Evolutionary conservation across 1,139 yeast species (phyloP).

Genomic region (Pneumocystis canis): DNA sequence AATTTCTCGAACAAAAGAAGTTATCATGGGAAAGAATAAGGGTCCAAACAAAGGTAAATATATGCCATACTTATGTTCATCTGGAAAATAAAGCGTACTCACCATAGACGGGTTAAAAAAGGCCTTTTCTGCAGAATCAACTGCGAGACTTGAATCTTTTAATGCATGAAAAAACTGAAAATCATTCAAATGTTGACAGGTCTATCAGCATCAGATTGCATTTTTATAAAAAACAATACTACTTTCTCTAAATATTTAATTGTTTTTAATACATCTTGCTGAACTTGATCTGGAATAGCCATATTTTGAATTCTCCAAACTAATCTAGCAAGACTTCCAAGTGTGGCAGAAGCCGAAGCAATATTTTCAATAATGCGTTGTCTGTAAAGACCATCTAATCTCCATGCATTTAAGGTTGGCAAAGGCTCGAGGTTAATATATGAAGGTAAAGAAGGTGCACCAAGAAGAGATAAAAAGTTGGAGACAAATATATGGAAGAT

Average conservation of each 20-base stretch:
- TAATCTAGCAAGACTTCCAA: constrained; percentile 55
- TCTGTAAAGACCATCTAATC: constrained; percentile 45
- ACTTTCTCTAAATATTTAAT: background rate
- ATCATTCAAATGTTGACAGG: background rate
- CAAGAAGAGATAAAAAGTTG: constrained; percentile 59
- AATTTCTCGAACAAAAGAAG: constrained; percentile 38
- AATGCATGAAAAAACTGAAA: constrained; percentile 15
- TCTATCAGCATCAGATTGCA: background rate
- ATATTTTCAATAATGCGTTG: constrained; percentile 40
- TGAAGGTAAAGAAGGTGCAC: constrained; percentile 43
- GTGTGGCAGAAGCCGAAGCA: constrained; percentile 38
- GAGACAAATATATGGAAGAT: constrained; percentile 56
- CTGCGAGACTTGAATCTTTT: constrained; percentile 37
- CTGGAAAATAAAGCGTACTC: constrained; percentile 86
- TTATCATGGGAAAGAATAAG: constrained; percentile 46
- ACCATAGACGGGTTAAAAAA: constrained; percentile 91
- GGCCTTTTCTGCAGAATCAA: constrained; percentile 51
- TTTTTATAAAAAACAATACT: background rate
- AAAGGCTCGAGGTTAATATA: constrained; percentile 29
- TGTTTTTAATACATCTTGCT: background rate
- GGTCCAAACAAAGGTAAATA: constrained; percentile 86
- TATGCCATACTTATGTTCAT: constrained; percentile 86
- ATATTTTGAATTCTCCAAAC: constrained; percentile 57
- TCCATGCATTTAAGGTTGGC: constrained; percentile 34
- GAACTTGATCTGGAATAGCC: constrained; percentile 44